A percentile compares a stretch with the other conserved stretches of the same genome.
Evolutionary conservation across 495 filamentous ascomycete genomes (phyloP).

Genomic region (Daldinia bambusicola): DNA sequence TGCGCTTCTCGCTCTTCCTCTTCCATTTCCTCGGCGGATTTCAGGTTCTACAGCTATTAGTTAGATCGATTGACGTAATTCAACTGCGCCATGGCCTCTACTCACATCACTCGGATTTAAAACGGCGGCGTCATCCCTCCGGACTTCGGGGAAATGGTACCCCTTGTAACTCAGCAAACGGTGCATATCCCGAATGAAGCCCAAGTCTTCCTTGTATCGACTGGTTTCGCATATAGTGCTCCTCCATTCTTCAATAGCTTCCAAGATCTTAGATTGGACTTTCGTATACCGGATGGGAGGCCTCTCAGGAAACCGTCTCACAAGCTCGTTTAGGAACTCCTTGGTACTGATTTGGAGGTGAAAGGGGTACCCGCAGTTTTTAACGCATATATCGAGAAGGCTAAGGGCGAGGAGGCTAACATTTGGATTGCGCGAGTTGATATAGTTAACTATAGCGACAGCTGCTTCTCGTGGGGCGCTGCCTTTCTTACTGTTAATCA

Average conservation of each 20-base stretch:
- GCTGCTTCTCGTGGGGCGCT: conserved; percentile 96
- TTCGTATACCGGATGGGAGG: conserved; percentile 85
- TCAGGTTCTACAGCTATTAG: conserved; percentile 73
- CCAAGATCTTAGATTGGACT: conserved; percentile 91
- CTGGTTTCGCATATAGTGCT: conserved; percentile 98
- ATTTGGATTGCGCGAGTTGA: conserved; percentile 97
- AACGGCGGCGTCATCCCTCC: conserved; percentile 93
- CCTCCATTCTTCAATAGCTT: conserved; percentile 98
- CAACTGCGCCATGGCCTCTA: conserved; percentile 16
- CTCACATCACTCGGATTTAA: conserved; percentile 96
- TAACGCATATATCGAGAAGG: conserved; percentile 98
- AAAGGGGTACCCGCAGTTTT: conserved; percentile 99
- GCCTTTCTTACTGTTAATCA: conserved; percentile 98
- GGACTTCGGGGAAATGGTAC: conserved; percentile 91
- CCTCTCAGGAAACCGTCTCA: conserved; percentile 93
- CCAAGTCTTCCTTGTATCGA: conserved; percentile 94
- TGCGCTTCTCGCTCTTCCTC: conserved; percentile 94
- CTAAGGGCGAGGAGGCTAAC: conserved; percentile 88
- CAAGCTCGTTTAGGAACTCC: conserved; percentile 98
- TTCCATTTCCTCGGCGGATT: conserved; percentile 99
- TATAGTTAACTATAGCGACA: conserved; percentile 89
- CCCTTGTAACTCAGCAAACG: conserved; percentile 94
- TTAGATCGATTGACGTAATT: conserved; percentile 12
- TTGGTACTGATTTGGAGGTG: conserved; percentile 98
- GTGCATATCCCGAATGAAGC: conserved; percentile 98